phyloP scores from a whole-genome alignment of 192 early-diverging fungal genomes.

The Coemansia erecta region DNA sequence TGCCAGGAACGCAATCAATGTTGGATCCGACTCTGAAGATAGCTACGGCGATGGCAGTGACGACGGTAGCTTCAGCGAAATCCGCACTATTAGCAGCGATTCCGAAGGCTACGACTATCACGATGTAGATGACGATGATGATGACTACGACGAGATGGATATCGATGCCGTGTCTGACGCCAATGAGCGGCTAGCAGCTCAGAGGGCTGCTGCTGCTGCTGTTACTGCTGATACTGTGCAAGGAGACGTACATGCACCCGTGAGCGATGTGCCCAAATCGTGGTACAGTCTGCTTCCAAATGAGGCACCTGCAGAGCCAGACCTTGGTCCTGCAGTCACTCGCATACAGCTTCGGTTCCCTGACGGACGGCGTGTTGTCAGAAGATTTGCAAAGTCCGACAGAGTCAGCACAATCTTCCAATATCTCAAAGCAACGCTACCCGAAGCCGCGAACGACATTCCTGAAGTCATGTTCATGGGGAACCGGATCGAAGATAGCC shows the following conservation, averaged over 20 bases:
- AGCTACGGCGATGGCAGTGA: conserved; percentile 28
- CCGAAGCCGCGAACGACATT: conserved; percentile 59
- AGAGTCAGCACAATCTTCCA: conserved; percentile 77
- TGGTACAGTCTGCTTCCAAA: conserved; percentile 35
- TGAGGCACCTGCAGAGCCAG: conserved; percentile 31
- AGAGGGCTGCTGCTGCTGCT: conserved; percentile 6
- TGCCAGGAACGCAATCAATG: neutral
- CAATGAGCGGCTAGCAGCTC: conserved; percentile 18
- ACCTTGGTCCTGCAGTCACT: conserved; percentile 59
- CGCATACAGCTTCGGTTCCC: conserved; percentile 82
- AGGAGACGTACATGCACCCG: neutral
- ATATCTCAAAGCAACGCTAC: conserved; percentile 72
- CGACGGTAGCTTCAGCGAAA: conserved; percentile 43
- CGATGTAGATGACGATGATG: conserved; percentile 31
- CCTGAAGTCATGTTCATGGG: conserved; percentile 69
- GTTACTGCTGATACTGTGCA: neutral
- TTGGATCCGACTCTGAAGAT: conserved; percentile 26
- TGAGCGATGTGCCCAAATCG: conserved; percentile 11
- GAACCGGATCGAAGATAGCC: conserved; percentile 60
- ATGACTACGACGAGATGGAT: conserved; percentile 34
- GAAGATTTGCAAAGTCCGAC: conserved; percentile 73
- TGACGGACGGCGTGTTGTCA: conserved; percentile 74
- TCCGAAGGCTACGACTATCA: conserved; percentile 8
- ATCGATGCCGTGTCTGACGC: conserved; percentile 22
- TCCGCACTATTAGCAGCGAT: conserved; percentile 26